Percentiles rank a stretch among this genome's conserved stretches.
Conservation (phyloP, 345 rosid species). For the Eucalyptus camaldulensis region DNA sequence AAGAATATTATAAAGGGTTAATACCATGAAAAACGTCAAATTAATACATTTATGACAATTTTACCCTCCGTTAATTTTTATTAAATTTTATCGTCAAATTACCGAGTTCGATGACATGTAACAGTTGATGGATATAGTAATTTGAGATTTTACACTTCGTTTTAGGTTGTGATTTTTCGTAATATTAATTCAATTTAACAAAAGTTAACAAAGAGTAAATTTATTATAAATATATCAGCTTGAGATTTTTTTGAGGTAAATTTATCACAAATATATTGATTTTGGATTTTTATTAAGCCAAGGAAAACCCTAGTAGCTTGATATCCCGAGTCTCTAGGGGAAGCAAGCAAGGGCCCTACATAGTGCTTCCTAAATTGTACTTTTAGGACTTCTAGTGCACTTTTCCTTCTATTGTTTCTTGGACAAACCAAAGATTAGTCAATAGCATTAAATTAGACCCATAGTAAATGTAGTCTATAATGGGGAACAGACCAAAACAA, state of each 20-base stretch:
- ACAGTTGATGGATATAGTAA: accelerated
- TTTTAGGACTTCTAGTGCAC: too few species aligned
- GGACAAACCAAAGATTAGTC: background rate
- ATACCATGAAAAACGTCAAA: too few species aligned
- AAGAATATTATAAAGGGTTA: too few species aligned
- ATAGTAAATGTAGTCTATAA: too few species aligned
- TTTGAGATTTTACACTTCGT: accelerated
- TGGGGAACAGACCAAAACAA: accelerated
- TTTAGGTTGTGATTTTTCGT: too few species aligned
- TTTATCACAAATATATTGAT: accelerated
- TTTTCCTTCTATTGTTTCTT: background rate
- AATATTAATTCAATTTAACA: too few species aligned
- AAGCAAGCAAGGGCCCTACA: accelerated
- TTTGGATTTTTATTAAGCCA: too few species aligned
- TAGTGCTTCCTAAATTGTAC: background rate
- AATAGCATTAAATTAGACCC: background rate
- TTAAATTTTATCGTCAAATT: accelerated
- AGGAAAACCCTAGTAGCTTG: background rate
- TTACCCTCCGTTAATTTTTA: accelerated
- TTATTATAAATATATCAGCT: accelerated
- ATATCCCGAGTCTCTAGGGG: background rate
- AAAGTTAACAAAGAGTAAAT: too few species aligned
- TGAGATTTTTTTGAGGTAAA: too few species aligned
- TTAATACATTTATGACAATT: too few species aligned
- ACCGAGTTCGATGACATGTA: accelerated